Conservation (phyloP, 495 filamentous ascomycete genomes). For the Cercophora sp. region DNA sequence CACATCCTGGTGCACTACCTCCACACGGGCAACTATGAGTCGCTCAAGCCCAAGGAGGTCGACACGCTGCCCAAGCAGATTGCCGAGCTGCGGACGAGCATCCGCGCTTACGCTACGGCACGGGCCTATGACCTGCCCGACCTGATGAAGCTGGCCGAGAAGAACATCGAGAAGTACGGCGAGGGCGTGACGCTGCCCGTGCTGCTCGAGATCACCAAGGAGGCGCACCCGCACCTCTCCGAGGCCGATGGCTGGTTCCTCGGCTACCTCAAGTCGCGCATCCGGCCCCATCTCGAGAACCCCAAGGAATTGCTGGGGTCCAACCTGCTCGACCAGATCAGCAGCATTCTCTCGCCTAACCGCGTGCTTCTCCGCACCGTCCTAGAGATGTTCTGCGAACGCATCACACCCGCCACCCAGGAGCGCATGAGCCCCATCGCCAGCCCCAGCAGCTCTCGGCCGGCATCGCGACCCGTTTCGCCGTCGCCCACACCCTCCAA, state of each 20-base stretch:
- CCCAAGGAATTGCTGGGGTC: constrained; percentile 24
- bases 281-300: constrained; percentile 29
- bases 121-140: constrained; percentile 30
- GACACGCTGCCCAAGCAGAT: constrained; percentile 23
- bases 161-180: constrained; percentile 27
- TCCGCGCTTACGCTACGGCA: constrained; percentile 27
- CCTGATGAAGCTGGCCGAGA: constrained; percentile 29
- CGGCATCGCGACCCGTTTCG: constrained; percentile 21
- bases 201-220: constrained; percentile 29
- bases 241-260: constrained; percentile 32
- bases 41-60: constrained; percentile 25
- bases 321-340: constrained; percentile 29
- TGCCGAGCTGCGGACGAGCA: constrained; percentile 31
- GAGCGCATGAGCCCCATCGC: constrained; percentile 14
- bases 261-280: constrained; percentile 28
- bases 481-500: constrained; percentile 8
- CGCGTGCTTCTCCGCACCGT: constrained; percentile 29
- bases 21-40: constrained; percentile 31
- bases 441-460: constrained; percentile 15
- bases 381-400: constrained; percentile 33
- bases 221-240: constrained; percentile 27
- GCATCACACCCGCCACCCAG: constrained; percentile 13
- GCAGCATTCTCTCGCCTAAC: constrained; percentile 32
- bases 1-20: constrained; percentile 35
- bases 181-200: constrained; percentile 24